These are phyloP conservation scores for Penicillium sp. DNA, from an alignment of 2,329 filamentous ascomycete species.

Conservation along the genomic window DNA sequence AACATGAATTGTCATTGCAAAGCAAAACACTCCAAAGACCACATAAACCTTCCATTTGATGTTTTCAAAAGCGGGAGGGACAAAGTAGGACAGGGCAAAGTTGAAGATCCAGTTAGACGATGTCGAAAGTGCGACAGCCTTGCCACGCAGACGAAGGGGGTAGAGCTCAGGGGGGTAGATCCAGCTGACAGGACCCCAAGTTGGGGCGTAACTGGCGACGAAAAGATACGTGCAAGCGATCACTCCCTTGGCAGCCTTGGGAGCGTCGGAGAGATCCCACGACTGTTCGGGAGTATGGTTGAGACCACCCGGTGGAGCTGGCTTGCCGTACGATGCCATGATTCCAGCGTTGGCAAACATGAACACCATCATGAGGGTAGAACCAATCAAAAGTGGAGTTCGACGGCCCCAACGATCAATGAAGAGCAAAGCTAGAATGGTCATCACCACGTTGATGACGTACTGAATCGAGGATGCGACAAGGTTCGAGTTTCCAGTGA, in stretches of 20 bases:
- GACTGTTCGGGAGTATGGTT: conserved; percentile 36
- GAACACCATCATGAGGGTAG: conserved; percentile 58
- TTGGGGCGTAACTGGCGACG: conserved; percentile 66
- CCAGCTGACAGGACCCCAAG: conserved; percentile 62
- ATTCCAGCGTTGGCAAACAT: conserved; percentile 47
- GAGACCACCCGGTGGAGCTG: conserved; percentile 45
- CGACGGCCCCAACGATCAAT: conserved; percentile 76
- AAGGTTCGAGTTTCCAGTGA: conserved; percentile 60
- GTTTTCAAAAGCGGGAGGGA: conserved; percentile 57
- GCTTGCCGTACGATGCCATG: conserved; percentile 40
- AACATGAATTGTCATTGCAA: conserved; percentile 65
- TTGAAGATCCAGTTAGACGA: conserved; percentile 65
- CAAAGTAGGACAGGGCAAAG: conserved; percentile 56
- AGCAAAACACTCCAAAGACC: conserved; percentile 72
- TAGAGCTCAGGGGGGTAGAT: conserved; percentile 64
- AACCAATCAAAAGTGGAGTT: conserved; percentile 62
- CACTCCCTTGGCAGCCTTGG: conserved; percentile 62
- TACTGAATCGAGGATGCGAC: conserved; percentile 70
- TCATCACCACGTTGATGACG: conserved; percentile 78
- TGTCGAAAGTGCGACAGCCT: conserved; percentile 62
- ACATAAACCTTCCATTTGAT: conserved; percentile 65
- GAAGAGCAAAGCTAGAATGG: conserved; percentile 72
- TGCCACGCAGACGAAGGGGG: conserved; percentile 62
- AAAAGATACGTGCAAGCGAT: conserved; percentile 73
- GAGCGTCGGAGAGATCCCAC: conserved; percentile 39